Percentiles rank a stretch among this genome's conserved stretches.
phyloP scores from a whole-genome alignment of 805 yeast species.

The Myxozyma nipponensis region DNA sequence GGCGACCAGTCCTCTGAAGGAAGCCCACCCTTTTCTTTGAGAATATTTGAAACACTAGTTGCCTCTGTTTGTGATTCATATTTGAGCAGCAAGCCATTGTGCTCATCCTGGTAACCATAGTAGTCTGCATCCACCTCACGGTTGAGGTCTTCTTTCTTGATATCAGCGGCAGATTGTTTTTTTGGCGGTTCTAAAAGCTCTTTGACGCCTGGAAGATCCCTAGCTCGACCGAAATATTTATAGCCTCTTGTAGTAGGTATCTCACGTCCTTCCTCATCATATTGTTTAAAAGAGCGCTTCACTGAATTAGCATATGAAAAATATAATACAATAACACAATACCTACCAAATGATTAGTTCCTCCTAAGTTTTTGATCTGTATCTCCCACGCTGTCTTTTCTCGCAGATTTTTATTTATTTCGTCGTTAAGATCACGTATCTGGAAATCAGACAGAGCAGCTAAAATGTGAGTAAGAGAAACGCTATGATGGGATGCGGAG shows the following conservation, averaged over 20 bases:
- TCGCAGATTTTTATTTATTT: conserved; percentile 57
- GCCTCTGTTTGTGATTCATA: conserved; percentile 27
- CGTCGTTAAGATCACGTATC: conserved; percentile 70
- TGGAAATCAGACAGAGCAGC: conserved; percentile 54
- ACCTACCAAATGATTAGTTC: conserved; percentile 55
- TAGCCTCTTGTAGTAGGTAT: conserved; percentile 48
- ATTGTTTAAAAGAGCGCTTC: conserved; percentile 20
- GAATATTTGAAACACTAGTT: conserved; percentile 14
- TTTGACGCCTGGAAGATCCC: conserved; percentile 70
- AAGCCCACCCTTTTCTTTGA: conserved; percentile 7
- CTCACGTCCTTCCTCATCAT: conserved; percentile 29
- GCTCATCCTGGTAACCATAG: conserved; percentile 35
- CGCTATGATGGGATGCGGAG: conserved; percentile 1
- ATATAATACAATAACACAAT: conserved; percentile 22
- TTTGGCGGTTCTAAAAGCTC: conserved; percentile 43
- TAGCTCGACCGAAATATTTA: conserved; percentile 79
- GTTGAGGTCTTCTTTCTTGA: conserved; percentile 1
- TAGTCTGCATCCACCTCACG: conserved; percentile 31
- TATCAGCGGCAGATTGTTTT: neutral
- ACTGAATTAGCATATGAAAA: neutral
- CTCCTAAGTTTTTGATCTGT: conserved; percentile 66
- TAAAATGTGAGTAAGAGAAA: conserved; percentile 4
- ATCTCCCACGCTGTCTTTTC: conserved; percentile 79
- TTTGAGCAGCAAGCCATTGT: conserved; percentile 15
- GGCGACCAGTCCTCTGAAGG: conserved; percentile 14